Conservation (phyloP, 164 flowering plant genomes). For the Akebia trifoliata region DNA sequence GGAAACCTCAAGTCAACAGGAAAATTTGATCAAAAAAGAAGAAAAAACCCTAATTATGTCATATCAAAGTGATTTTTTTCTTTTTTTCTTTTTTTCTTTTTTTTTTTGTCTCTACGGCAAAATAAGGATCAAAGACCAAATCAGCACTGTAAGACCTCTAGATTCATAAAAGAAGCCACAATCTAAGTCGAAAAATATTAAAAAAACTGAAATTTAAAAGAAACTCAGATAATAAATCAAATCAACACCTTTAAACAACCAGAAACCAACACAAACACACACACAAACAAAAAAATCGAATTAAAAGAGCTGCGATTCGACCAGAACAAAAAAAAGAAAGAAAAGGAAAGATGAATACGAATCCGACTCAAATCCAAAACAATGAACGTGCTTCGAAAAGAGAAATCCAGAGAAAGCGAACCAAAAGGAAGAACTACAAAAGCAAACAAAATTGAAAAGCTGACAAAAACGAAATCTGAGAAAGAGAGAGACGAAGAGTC, state of each 20-base stretch:
- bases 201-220: neutral
- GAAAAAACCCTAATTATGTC: neutral
- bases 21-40: constrained; percentile 3
- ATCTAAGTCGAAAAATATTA: constrained; percentile 4
- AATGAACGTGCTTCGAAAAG: constrained; percentile 19
- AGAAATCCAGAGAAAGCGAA: constrained; percentile 17
- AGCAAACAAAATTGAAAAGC: neutral
- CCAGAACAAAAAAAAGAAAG: constrained; percentile 9
- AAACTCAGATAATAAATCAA: neutral
- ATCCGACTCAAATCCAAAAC: constrained; percentile 25
- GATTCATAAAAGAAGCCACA: constrained; percentile 6
- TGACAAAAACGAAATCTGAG: neutral
- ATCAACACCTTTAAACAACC: neutral
- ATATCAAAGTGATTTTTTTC: neutral
- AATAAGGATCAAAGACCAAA: neutral
- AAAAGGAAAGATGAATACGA: constrained; percentile 18
- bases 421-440: constrained; percentile 3
- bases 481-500: neutral
- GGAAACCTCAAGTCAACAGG: neutral
- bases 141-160: neutral
- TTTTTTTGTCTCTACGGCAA: too few species aligned
- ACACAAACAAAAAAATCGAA: constrained; percentile 4
- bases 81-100: too few species aligned
- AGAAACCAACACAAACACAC: constrained; percentile 4
- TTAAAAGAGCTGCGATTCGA: constrained; percentile 16